Evolutionary conservation across 805 yeast species (phyloP).

Genomic region (Starmerella apis): DNA sequence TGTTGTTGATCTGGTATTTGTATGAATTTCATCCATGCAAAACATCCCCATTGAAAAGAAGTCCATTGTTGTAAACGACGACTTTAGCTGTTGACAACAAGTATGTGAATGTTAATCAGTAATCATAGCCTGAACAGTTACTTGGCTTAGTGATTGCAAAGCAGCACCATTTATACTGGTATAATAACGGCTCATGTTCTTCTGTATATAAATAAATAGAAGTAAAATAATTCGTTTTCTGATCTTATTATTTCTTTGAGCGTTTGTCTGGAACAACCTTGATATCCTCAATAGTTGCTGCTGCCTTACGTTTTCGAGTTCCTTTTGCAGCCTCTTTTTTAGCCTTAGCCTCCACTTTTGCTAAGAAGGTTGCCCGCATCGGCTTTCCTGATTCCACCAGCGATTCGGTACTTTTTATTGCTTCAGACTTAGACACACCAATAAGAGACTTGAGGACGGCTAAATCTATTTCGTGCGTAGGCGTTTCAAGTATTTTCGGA

Average conservation of each 20-base stretch:
- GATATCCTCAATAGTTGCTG: slow-evolving; percentile 1
- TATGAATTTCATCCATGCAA: slow-evolving; percentile 76
- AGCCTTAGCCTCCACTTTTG: slow-evolving; percentile 51
- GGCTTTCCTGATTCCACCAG: slow-evolving; percentile 52
- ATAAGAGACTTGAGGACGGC: slow-evolving; percentile 68
- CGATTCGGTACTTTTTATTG: slow-evolving; percentile 37
- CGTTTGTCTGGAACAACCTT: slow-evolving; percentile 2
- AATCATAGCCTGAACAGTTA: neutral
- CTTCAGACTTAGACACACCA: slow-evolving; percentile 46
- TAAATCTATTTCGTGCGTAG: slow-evolving; percentile 51
- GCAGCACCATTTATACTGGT: no score
- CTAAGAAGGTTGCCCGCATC: slow-evolving; percentile 59
- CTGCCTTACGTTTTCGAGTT: neutral
- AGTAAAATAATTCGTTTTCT: no score
- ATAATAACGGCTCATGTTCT: no score
- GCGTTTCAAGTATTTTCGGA: slow-evolving; percentile 80
- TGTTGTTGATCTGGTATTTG: slow-evolving; percentile 33
- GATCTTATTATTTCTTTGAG: neutral
- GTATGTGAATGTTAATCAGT: neutral
- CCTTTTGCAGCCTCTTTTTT: slow-evolving; percentile 25
- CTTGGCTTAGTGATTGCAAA: neutral
- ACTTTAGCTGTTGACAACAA: neutral
- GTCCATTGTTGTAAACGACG: slow-evolving; percentile 6
- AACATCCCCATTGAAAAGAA: slow-evolving; percentile 78
- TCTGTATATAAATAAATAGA: no score